Conservation (phyloP, 345 rosid genomes). For the Stellera chamaejasme region DNA sequence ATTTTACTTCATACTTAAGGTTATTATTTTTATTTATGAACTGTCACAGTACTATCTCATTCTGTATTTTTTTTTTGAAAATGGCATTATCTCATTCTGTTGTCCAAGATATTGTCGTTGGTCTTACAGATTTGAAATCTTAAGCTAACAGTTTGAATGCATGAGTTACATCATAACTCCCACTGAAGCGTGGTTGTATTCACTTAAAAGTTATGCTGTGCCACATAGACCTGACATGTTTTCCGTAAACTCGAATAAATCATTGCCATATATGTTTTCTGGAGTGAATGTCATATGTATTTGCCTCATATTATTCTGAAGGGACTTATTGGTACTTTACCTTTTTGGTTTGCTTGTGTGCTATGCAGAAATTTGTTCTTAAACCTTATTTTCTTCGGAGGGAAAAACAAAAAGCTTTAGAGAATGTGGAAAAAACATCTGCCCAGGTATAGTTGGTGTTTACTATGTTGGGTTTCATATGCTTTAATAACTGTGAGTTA, state of each 20-base stretch:
- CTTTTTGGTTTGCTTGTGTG: not conserved
- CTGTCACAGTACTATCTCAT: conserved; percentile 1
- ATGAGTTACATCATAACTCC: no score
- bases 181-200: no score
- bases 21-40: conserved; percentile 15
- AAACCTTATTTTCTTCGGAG: conserved; percentile 69
- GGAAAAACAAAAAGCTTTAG: conserved; percentile 63
- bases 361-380: conserved; percentile 60
- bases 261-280: no score
- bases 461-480: conserved; percentile 4
- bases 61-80: no score
- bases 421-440: conserved; percentile 58
- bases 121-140: not conserved
- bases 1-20: conserved; percentile 83
- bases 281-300: no score
- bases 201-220: no score
- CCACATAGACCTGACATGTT: no score
- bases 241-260: no score
- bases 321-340: not conserved
- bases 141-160: no score
- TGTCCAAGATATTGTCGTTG: conserved; percentile 4
- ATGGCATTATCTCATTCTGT: conserved; percentile 1
- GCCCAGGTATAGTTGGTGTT: conserved; percentile 47
- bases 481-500: not conserved
- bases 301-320: no score